Conservation (phyloP, 495 filamentous ascomycete genomes). For the Usnea hakonensis region DNA sequence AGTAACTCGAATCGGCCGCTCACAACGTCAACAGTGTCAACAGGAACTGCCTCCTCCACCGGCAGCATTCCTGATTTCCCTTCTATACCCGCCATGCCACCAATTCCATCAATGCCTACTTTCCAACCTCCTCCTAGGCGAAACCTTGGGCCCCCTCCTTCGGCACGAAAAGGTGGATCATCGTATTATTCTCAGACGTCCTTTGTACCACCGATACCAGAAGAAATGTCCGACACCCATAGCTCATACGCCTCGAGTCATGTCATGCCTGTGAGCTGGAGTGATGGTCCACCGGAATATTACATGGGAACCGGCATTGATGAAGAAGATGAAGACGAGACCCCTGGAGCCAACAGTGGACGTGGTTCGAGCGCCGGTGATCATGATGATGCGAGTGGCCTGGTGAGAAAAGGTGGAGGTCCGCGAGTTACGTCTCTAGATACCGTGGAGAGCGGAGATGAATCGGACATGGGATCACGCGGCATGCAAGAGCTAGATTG, state of each 20-base stretch:
- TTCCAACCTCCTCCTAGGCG: constrained; percentile 26
- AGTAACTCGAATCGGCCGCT: constrained; percentile 29
- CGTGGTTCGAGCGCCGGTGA: constrained; percentile 36
- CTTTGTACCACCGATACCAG: constrained; percentile 80
- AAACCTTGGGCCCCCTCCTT: constrained; percentile 41
- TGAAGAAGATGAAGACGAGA: constrained; percentile 38
- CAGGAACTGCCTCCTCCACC: constrained; percentile 25
- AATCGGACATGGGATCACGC: constrained; percentile 20
- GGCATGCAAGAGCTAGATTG: constrained; percentile 25
- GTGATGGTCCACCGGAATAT: constrained; percentile 43
- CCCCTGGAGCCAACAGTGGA: constrained; percentile 28
- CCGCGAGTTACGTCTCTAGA: constrained; percentile 65
- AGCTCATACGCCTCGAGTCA: constrained; percentile 76
- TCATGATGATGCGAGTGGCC: constrained; percentile 49
- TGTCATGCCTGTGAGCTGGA: constrained; percentile 68
- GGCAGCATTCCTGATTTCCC: constrained; percentile 44
- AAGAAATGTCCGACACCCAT: constrained; percentile 61
- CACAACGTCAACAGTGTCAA: constrained; percentile 31
- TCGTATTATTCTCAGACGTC: constrained; percentile 65
- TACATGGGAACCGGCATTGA: constrained; percentile 33
- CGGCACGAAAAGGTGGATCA: constrained; percentile 61
- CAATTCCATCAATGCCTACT: constrained; percentile 17
- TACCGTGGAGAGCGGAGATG: constrained; percentile 44
- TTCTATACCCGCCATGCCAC: constrained; percentile 27
- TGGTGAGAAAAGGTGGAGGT: constrained; percentile 73